phyloP scores from a whole-genome alignment of 345 rosid genomes.

The Melastoma malabathricum region DNA sequence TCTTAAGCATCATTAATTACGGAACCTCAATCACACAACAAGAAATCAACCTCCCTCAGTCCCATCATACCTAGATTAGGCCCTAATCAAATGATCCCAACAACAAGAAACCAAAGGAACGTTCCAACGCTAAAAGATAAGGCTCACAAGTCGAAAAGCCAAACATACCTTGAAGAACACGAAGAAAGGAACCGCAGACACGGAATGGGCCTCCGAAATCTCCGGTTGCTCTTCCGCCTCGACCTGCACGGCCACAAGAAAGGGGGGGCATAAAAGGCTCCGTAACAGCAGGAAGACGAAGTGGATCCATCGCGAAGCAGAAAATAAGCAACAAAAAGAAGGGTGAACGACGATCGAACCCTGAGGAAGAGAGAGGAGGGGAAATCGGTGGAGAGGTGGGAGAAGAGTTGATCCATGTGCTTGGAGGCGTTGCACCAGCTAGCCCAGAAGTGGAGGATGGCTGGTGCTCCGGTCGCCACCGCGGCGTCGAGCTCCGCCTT shows the following conservation, averaged over 20 bases:
- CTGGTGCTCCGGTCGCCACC: slow-evolving; percentile 35
- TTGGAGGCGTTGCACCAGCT: slow-evolving; percentile 98
- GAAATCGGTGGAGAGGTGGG: slow-evolving; percentile 85
- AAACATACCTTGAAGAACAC: slow-evolving; percentile 68
- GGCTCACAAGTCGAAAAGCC: neutral
- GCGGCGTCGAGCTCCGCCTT: slow-evolving; percentile 67
- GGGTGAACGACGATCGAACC: slow-evolving; percentile 19
- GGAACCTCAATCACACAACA: too few relatives aligned
- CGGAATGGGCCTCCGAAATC: slow-evolving; percentile 70
- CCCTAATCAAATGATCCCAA: too few relatives aligned
- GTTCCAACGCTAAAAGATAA: neutral
- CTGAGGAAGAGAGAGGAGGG: slow-evolving; percentile 66
- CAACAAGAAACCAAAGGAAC: neutral
- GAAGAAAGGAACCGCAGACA: slow-evolving; percentile 80
- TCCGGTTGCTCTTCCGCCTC: slow-evolving; percentile 98
- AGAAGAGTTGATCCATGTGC: slow-evolving; percentile 95
- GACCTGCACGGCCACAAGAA: slow-evolving; percentile 33
- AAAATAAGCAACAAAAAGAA: too few relatives aligned
- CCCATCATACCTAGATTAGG: too few relatives aligned
- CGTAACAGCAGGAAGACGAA: neutral
- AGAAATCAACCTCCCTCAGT: too few relatives aligned
- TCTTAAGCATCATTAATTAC: too few relatives aligned
- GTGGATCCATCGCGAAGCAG: neutral
- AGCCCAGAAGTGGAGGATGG: slow-evolving; percentile 88
- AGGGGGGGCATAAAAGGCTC: neutral